phyloP scores from a whole-genome alignment of 306 rosid genomes.

The Cucurbita ficifolia region DNA sequence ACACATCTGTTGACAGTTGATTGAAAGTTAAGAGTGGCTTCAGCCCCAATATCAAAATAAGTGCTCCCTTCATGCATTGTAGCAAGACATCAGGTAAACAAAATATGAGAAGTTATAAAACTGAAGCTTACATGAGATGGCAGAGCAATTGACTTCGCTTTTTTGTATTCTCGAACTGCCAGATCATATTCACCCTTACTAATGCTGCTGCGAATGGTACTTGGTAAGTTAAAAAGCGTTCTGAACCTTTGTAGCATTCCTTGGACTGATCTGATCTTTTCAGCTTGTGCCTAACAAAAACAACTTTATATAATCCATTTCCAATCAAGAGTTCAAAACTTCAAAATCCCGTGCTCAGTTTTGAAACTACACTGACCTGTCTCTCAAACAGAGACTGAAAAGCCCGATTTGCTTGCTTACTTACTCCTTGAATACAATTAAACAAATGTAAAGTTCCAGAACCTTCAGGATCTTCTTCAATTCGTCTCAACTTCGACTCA shows the following conservation, averaged over 20 bases:
- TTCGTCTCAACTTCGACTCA: conserved; percentile 80
- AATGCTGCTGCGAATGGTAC: conserved; percentile 84
- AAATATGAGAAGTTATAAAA: background rate
- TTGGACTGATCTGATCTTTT: conserved; percentile 93
- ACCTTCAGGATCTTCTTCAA: conserved; percentile 98
- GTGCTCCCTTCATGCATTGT: background rate
- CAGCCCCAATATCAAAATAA: background rate
- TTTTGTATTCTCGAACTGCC: conserved; percentile 98
- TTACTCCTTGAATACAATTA: conserved; percentile 72
- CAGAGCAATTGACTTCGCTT: conserved; percentile 90
- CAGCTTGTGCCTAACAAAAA: conserved; percentile 79
- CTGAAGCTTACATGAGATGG: conserved; percentile 67
- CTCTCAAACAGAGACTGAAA: conserved; percentile 87
- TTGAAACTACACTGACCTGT: conserved; percentile 51
- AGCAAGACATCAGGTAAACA: background rate
- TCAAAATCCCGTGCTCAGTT: conserved; percentile 9
- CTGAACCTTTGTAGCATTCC: conserved; percentile 99
- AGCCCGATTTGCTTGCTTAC: conserved; percentile 78
- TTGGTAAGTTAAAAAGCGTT: conserved; percentile 87
- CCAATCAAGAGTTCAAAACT: conserved; percentile 12
- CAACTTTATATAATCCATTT: conserved; percentile 11
- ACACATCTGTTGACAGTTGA: background rate
- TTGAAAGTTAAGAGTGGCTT: background rate
- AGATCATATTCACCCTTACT: conserved; percentile 96
- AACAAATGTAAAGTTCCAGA: conserved; percentile 89